Evolutionary conservation across 768 basidiomycete species (phyloP).

Genomic region (Termitomyces sp.): DNA sequence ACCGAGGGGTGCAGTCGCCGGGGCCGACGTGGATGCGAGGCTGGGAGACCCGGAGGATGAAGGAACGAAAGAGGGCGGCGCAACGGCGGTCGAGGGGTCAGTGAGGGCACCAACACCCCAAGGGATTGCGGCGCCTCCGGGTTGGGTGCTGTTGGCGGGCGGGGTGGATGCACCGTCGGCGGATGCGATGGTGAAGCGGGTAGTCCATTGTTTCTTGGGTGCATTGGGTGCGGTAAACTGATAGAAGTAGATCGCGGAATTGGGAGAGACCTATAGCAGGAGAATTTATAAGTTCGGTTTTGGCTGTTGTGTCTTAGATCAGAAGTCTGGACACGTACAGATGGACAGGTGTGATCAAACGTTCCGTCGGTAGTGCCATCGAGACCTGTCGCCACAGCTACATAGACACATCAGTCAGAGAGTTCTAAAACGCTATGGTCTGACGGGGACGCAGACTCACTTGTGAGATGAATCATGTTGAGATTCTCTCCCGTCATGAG

Average conservation of each 20-base stretch:
- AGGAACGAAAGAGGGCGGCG: conserved; percentile 24
- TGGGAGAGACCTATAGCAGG: conserved; percentile 46
- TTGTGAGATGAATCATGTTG: conserved; percentile 60
- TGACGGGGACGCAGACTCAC: conserved; percentile 32
- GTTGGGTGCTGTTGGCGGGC: conserved; percentile 50
- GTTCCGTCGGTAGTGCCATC: conserved; percentile 57
- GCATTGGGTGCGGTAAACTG: conserved; percentile 54
- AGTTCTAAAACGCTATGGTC: background rate
- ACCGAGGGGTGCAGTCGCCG: background rate
- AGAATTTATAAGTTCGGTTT: background rate
- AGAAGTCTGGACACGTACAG: conserved; percentile 38
- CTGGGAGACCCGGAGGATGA: background rate
- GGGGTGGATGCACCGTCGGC: conserved; percentile 37
- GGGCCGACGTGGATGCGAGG: conserved; percentile 2
- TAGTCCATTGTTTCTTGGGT: conserved; percentile 55
- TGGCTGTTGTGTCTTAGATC: no score
- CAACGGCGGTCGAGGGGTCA: conserved; percentile 33
- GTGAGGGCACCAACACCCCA: conserved; percentile 65
- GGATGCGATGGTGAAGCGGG: conserved; percentile 70
- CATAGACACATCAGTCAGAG: conserved; percentile 20
- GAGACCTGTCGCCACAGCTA: conserved; percentile 56
- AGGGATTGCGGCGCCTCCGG: conserved; percentile 45
- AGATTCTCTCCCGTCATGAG: conserved; percentile 79
- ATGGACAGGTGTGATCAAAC: conserved; percentile 61
- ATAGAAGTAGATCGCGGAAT: conserved; percentile 76